Base-by-base conservation (phyloP, 352 stramenopile genomes). In the Globisporangium canariense region DNA sequence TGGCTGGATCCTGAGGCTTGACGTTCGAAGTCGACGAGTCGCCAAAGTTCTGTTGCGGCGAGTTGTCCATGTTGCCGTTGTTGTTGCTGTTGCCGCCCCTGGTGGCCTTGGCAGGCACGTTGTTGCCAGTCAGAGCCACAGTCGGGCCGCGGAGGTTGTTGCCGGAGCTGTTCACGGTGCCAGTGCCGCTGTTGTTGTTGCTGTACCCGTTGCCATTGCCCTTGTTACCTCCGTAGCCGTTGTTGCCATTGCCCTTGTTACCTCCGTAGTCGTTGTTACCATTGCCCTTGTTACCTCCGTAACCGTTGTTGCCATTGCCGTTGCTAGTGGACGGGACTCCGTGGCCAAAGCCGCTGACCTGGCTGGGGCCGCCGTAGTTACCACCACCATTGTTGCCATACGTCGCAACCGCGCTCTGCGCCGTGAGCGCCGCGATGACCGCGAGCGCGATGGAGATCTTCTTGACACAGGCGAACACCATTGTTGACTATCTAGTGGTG, bases 381-480 rank as follows among this genome's bases (percentile, higher is more conserved):
- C 43, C 45, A 38, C 34, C 34, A 14, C 36, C 36, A 36, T 8
- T 36, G 22, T 28, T 28, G 6, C 56, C 58, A 22, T 61, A 69
- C 14, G 63, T 69, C 4, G 63, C 63, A 2, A 49, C 63, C 4
- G 63, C 41, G 2, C 4, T 40, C 32, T 60, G 63, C 7, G 63
- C 41, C n/a, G 63, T 60, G 38, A 69, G 47, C 38, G 49, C 63
- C 18, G 63, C 63, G 28, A 60, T 36, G 30, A 69, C 58, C n/a
- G 63, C 63, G 41, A 69, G 36, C 22, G 63, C 63, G 46, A 69
- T 30, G 6, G 63, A 28, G 46, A 64, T 58, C 49, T 69, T 69
- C 56, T 69, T 69, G 63, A 50, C 41, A 38, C 63, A 64, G 8
- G 43, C 55, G 52, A 69, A 60, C 47, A 69, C 63, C 63, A 69